Base-by-base conservation (phyloP, 768 basidiomycete species). In the Auricularia cornea region DNA sequence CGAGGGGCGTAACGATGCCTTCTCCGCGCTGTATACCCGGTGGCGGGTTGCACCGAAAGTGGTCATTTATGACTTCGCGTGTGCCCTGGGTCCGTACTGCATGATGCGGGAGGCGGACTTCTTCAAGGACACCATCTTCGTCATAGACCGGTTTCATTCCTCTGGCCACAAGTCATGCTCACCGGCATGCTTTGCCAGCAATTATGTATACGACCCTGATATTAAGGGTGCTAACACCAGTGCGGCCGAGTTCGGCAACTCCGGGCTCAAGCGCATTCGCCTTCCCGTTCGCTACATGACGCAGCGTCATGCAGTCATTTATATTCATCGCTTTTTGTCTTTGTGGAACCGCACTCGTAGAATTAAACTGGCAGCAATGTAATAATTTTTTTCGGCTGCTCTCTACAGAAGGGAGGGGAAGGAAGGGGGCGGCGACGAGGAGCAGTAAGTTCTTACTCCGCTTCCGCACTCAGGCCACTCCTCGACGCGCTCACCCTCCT, bases 1-100 rank as follows among this genome's bases (percentile, higher is more conserved):
- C 1, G 77, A 78, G 64, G 76, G 77, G 3, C 44, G 73, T 1
- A 77, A 79, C 62, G 74, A 78, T 66, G 74, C 77, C 0, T 79
- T 79, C 62, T 76, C 73, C 2, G 76, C 77, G 1, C 66, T 78
- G 1, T 66, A 76, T 16, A 78, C 76, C 1, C 66, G 66, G 1
- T 77, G 72, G 72, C 54, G 64, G 10, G 69, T 33, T n/a, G 70
- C 74, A 0, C 76, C 73, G 10, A 65, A 69, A 30, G 52, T 64
- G 6, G 62, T 77, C 2, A 64, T 76, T 14, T 75, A n/a, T n/a
- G n/a, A n/a, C n/a, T n/a, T n/a, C n/a, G n/a, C n/a, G n/a, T n/a
- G n/a, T n/a, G n/a, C n/a, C n/a, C n/a, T n/a, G n/a, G n/a, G n/a
- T n/a, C n/a, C n/a, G n/a, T n/a, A n/a, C n/a, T n/a, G n/a, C n/a